Evolutionary conservation across 306 rosid genomes (phyloP), one percentile per base, ranked within the genome.

Genomic region (Glycine latifolia): DNA sequence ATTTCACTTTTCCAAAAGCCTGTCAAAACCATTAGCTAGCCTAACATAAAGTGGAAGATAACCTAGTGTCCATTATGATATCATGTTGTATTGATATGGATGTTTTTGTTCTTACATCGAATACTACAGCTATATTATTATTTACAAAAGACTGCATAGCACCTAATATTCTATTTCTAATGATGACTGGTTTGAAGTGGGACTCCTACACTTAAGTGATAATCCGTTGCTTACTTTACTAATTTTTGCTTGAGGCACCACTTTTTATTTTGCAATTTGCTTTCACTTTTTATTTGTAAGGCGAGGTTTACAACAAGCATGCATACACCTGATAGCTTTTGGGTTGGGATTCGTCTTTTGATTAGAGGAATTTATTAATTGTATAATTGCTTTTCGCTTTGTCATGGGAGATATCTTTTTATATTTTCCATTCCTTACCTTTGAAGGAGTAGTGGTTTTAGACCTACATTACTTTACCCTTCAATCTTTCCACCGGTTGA

Each of bases 1-100:
- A 7, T 43, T 67, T 87, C 87, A 82, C 87, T 80, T 70, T 44
- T 43, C 66, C 67, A 16, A 71, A 59, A 67, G 63, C 35, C 72
- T 10, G 66, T 9, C 47, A 55, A 86, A 68, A 44, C 79, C 85
- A 87, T 76, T 82, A 81, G 47, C 47, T 43, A 43, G 47, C 87
- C 79, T 79, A 77, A 41, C 13, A 56, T 35, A 73, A 73, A 87
- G 91, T 74, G 86, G 81, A 60, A 78, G 77, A 82, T 87, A 77
- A 75, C 85, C 49, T 41, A 63, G 67, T 81, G 66, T 81, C 87
- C 82, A 78, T 80, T 73, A 67, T 75, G 76, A 76, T 58, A 62
- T 80, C 61, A 67, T 82, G 80, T 77, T 55, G 73, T 77, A 59
- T 79, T 63, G 81, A 84, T 47, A 73, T 81, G 20, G 85, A 85